Conservation (phyloP, 176 grass and related monocot species). For the Saccharum officinarum region DNA sequence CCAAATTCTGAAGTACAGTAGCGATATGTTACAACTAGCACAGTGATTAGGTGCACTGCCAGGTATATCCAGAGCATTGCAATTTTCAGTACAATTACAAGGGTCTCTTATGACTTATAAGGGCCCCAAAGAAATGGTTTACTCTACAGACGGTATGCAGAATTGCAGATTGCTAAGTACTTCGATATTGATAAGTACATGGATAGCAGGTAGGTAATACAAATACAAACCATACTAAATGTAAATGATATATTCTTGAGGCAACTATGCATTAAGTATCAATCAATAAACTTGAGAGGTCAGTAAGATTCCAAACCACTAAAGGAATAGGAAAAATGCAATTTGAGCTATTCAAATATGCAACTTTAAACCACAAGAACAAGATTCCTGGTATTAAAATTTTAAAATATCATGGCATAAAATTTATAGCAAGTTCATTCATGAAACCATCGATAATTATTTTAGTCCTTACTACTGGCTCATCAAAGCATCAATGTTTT, state of each 20-base stretch:
- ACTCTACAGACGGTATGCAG: neutral
- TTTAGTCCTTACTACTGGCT: neutral
- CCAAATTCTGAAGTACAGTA: slow-evolving; percentile 1
- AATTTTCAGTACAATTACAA: neutral
- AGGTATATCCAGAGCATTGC: slow-evolving; percentile 5
- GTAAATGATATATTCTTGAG: neutral
- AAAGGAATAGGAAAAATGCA: neutral
- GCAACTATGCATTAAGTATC: neutral
- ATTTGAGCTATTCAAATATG: neutral
- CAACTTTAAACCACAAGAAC: neutral
- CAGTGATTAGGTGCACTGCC: slow-evolving; percentile 10
- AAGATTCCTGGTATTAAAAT: neutral
- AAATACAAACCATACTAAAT: neutral
- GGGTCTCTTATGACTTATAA: slow-evolving; percentile 14
- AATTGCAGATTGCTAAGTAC: neutral
- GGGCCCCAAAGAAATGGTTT: neutral
- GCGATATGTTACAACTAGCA: neutral
- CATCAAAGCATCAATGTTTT: neutral
- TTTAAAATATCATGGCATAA: neutral
- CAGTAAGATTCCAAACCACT: slow-evolving; percentile 2
- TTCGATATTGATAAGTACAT: neutral
- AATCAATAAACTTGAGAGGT: neutral
- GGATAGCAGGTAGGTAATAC: neutral
- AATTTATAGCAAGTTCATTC: neutral
- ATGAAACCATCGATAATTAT: neutral